Conservation (phyloP, 1,284 basidiomycete genomes). For the Bjerkandera adusta region DNA sequence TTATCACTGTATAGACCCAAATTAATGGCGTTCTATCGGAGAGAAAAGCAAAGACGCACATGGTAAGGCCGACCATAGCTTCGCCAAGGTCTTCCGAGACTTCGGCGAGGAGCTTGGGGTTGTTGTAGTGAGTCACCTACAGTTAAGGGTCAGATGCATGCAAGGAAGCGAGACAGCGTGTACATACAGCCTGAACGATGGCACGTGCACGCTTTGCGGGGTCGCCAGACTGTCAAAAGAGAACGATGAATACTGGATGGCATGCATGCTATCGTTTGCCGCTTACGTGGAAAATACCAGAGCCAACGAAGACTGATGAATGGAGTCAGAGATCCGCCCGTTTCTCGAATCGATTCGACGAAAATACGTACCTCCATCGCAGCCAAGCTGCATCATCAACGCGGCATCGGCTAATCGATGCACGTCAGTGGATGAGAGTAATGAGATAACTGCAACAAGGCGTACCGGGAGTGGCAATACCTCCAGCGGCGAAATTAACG, state of each 20-base stretch:
- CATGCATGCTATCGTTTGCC: constrained; percentile 34
- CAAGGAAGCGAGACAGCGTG: constrained; percentile 5
- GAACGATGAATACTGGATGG: constrained; percentile 10
- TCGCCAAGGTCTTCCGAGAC: constrained; percentile 89
- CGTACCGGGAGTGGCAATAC: constrained; percentile 91
- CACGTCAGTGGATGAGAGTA: constrained; percentile 1
- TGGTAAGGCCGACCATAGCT: constrained; percentile 92
- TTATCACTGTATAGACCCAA: constrained; percentile 42
- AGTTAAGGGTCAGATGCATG: constrained; percentile 7
- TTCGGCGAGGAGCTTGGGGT: constrained; percentile 82
- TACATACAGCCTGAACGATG: constrained; percentile 90
- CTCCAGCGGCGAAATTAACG: constrained; percentile 95
- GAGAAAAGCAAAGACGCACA: constrained; percentile 47
- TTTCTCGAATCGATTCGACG: constrained; percentile 15
- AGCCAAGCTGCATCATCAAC: constrained; percentile 99
- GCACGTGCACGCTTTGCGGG: constrained; percentile 93
- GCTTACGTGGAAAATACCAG: constrained; percentile 90
- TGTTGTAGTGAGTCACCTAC: constrained; percentile 93
- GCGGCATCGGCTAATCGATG: constrained; percentile 81
- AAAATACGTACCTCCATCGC: constrained; percentile 83
- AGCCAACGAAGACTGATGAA: constrained; percentile 83
- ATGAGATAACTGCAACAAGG: constrained; percentile 5
- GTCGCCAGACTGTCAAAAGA: constrained; percentile 74
- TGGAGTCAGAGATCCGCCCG: constrained; percentile 15
- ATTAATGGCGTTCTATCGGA: neutral